Base-by-base conservation (phyloP, 2,329 filamentous ascomycete genomes). In the Triangularia verruculosa region DNA sequence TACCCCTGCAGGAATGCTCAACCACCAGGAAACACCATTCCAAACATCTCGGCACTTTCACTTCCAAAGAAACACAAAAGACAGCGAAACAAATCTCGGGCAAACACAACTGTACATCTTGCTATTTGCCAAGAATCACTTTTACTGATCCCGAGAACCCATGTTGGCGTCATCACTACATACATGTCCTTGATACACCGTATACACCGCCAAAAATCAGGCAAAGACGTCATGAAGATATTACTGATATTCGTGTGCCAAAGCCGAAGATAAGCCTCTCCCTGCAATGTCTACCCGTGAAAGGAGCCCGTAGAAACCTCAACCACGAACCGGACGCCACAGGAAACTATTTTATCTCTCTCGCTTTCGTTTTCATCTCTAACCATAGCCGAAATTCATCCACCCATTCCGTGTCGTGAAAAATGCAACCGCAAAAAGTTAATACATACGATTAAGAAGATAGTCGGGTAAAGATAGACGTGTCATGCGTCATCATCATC, bases 351-450 rank as follows among this genome's bases (percentile, higher is more conserved):
- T 32, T 43, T 32, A 27, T 28, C 57, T 59, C 24, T 30, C 62
- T 64, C 62, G 63, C 63, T n/a, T 65, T 66, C 66, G 58, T 64
- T 59, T 61, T 63, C 64, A 60, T 66, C 17, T 47, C 65, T 68
- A 59, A 65, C 69, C 65, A 64, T 68, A 68, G 68, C 59, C 60
- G 66, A 68, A 69, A 69, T 67, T 69, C 70, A 69, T 71, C 39
- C 39, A 47, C 39, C 39, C 39, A 47, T 72, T 71, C 70, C 71
- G 74, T 69, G 67, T 72, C 68, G 73, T 69, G 71, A 67, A 66
- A 71, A 54, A 72, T 70, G 72, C 72, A 70, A 67, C 67, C 69
- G 70, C 71, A 70, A 70, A 70, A 71, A 72, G 69, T 59, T 72
- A 69, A 72, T 71, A 70, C 69, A 71, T 65, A 68, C 64, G 68